Percentiles rank a stretch among this genome's conserved stretches.
Evolutionary conservation across 495 filamentous ascomycete species (phyloP).

Genomic region (Penicillium steckii): DNA sequence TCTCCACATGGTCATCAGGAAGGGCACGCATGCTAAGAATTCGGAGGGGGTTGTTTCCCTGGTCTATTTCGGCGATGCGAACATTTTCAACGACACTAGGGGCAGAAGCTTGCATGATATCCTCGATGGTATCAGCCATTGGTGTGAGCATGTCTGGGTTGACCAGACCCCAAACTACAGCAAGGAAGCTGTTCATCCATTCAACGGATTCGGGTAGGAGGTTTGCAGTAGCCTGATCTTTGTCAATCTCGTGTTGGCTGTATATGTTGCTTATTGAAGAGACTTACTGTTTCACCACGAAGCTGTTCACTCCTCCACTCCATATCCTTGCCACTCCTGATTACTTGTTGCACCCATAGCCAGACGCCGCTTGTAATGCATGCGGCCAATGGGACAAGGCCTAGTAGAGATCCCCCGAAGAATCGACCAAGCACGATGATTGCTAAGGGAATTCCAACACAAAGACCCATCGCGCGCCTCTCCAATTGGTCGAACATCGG

Average conservation of each 20-base stretch:
- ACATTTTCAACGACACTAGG: conserved; percentile 90
- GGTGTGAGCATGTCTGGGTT: conserved; percentile 90
- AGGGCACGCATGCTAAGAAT: conserved; percentile 88
- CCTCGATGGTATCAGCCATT: conserved; percentile 72
- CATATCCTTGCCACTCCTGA: conserved; percentile 73
- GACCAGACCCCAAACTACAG: conserved; percentile 81
- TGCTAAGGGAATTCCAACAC: conserved; percentile 62
- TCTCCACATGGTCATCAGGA: conserved; percentile 74
- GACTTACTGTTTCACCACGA: conserved; percentile 72
- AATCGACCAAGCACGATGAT: conserved; percentile 76
- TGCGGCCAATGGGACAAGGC: conserved; percentile 66
- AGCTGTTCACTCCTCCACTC: conserved; percentile 89
- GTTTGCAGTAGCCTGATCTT: conserved; percentile 66
- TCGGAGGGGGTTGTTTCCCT: conserved; percentile 84
- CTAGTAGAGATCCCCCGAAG: conserved; percentile 74
- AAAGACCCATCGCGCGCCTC: conserved; percentile 64
- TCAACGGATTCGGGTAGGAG: conserved; percentile 90
- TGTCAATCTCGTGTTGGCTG: conserved; percentile 5
- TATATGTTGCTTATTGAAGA: not conserved
- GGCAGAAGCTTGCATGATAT: conserved; percentile 94
- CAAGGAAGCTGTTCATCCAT: conserved; percentile 89
- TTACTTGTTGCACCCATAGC: conserved; percentile 85
- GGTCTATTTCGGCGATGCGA: conserved; percentile 92
- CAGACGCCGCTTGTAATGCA: conserved; percentile 74
- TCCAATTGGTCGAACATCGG: conserved; percentile 81